phyloP scores from a whole-genome alignment of 192 early-diverging fungal genomes.

The Linnemannia schmuckeri region DNA sequence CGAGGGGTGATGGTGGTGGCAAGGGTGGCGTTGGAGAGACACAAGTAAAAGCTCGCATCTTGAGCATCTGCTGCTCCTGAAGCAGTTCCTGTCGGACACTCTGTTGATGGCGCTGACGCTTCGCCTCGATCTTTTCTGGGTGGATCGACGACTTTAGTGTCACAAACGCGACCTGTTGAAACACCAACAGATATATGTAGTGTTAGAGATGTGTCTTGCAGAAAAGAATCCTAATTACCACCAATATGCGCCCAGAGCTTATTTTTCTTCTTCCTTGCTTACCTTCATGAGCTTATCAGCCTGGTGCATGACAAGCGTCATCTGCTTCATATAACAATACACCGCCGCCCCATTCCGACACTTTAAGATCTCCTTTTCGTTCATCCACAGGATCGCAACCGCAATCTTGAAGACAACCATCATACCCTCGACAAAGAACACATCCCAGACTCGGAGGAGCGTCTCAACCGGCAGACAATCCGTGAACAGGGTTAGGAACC shows the following conservation, averaged over 20 bases:
- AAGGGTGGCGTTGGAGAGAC: constrained; percentile 16
- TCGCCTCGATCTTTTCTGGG: constrained; percentile 52
- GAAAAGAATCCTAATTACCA: no score
- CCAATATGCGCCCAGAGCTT: neutral
- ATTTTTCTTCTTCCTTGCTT: constrained; percentile 27
- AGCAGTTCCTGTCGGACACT: constrained; percentile 36
- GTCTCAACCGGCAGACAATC: constrained; percentile 62
- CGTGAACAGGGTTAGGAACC: constrained; percentile 69
- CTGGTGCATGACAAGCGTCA: constrained; percentile 51
- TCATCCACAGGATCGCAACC: constrained; percentile 62
- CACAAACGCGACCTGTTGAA: constrained; percentile 33
- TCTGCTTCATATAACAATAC: constrained; percentile 65
- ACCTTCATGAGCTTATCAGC: constrained; percentile 61
- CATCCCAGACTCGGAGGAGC: constrained; percentile 68
- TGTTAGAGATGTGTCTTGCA: neutral
- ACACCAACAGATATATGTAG: neutral
- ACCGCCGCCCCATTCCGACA: constrained; percentile 60
- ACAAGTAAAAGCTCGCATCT: constrained; percentile 35
- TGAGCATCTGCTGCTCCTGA: constrained; percentile 43
- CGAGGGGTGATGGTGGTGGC: neutral
- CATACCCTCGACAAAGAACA: constrained; percentile 67
- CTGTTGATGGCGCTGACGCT: constrained; percentile 32
- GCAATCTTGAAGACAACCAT: constrained; percentile 62
- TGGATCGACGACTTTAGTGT: constrained; percentile 46
- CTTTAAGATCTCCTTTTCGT: constrained; percentile 57